Conservation (phyloP, 805 yeast genomes). For the Myxozyma udenii region DNA sequence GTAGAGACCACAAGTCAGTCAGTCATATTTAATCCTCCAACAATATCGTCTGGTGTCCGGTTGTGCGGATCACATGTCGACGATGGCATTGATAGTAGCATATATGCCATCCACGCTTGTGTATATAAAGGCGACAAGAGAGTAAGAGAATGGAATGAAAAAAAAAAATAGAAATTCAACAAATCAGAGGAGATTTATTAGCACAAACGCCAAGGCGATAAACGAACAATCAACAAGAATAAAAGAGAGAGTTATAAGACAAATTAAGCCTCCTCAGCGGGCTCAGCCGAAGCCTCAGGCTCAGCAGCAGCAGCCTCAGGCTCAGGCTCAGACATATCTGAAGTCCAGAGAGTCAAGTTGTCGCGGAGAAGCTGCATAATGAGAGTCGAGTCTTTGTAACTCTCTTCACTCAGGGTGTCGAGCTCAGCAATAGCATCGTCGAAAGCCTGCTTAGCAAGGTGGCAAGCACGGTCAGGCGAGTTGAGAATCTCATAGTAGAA, state of each 20-base stretch:
- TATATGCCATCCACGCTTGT: too few relatives aligned
- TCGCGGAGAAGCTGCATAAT: constrained; percentile 99
- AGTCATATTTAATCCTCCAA: too few relatives aligned
- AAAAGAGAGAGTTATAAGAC: not conserved
- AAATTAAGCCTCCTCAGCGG: constrained; percentile 17
- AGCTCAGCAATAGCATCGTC: constrained; percentile 99
- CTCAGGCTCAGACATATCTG: constrained; percentile 77
- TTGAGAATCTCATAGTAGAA: constrained; percentile 97
- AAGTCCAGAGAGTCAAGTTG: constrained; percentile 97
- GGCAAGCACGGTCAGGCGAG: constrained; percentile 98
- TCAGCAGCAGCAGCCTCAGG: constrained; percentile 45
- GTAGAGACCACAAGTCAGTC: too few relatives aligned
- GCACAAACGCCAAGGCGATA: not conserved
- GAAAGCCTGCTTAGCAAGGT: constrained; percentile 97
- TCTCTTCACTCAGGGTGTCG: constrained; percentile 95
- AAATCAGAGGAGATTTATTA: not conserved
- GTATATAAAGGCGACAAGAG: not conserved
- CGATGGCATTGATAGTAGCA: too few relatives aligned
- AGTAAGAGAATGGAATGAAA: constrained; percentile 1
- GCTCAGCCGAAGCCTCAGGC: constrained; percentile 34
- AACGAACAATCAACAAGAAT: not conserved
- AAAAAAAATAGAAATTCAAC: not conserved
- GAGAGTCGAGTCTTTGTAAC: constrained; percentile 96
- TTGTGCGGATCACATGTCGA: too few relatives aligned
- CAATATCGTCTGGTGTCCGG: too few relatives aligned